Evolutionary conservation across 2,329 filamentous ascomycete genomes (phyloP).

Genomic region (Colletotrichum endophyticum): DNA sequence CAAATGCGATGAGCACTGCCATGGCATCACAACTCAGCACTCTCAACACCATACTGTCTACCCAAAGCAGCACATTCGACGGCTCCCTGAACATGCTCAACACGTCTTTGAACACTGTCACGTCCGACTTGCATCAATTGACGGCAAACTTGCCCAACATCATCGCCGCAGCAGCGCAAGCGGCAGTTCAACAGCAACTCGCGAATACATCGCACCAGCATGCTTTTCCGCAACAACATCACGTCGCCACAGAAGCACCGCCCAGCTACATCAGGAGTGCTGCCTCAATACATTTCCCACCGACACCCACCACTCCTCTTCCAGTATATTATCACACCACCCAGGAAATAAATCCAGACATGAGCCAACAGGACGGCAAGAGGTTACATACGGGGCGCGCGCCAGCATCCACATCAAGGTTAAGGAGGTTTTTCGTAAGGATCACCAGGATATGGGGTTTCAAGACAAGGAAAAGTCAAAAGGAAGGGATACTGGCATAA

Average conservation of each 20-base stretch:
- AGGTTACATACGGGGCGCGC: background rate
- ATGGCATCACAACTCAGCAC: background rate
- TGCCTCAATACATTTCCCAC: background rate
- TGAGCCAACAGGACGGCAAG: background rate
- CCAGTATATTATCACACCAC: background rate
- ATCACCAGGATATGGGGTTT: background rate
- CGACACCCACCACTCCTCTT: background rate
- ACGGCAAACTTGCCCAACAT: background rate
- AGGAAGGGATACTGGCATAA: background rate
- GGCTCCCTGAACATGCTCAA: background rate
- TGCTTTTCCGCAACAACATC: rapidly evolving
- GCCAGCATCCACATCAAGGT: background rate
- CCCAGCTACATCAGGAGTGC: background rate
- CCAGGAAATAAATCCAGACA: background rate
- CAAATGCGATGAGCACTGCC: too few relatives aligned
- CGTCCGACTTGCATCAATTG: background rate
- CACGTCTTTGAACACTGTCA: background rate
- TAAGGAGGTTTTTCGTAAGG: background rate
- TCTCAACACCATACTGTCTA: background rate
- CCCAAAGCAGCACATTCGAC: background rate
- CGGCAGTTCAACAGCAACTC: background rate
- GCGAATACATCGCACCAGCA: background rate
- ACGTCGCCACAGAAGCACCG: background rate
- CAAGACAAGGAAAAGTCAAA: background rate
- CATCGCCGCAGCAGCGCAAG: background rate